Evolutionary conservation across 2,329 filamentous ascomycete genomes (phyloP).

Genomic region (Microdochium trichocladiopsis): DNA sequence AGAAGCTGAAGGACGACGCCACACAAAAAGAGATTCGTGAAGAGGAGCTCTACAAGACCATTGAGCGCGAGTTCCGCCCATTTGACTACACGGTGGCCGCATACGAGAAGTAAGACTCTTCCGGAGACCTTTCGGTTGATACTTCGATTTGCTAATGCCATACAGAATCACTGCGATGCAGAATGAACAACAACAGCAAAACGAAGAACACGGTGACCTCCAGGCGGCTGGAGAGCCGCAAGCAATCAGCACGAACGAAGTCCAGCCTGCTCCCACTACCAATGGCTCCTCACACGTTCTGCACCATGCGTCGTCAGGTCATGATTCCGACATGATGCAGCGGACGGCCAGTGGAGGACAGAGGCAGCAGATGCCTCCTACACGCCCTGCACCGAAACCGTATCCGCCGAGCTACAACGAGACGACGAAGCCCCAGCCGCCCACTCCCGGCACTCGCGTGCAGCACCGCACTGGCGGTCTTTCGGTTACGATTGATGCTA

Average conservation of each 20-base stretch:
- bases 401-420: background rate
- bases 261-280: conserved; percentile 27
- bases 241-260: conserved; percentile 45
- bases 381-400: conserved; percentile 4
- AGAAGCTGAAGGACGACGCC: conserved; percentile 86
- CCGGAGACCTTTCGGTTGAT: background rate
- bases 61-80: conserved; percentile 86
- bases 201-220: conserved; percentile 4
- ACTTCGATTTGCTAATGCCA: background rate
- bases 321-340: conserved; percentile 3
- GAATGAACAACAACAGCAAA: conserved; percentile 13
- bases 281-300: conserved; percentile 12
- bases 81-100: conserved; percentile 89
- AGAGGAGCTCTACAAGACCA: conserved; percentile 89
- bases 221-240: conserved; percentile 24
- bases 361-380: conserved; percentile 8
- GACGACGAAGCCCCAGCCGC: background rate
- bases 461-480: conserved; percentile 75
- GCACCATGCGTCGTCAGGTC: conserved; percentile 6
- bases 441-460: background rate
- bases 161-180: conserved; percentile 27
- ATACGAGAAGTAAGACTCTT: conserved; percentile 58
- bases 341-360: conserved; percentile 6
- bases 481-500: conserved; percentile 84
- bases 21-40: conserved; percentile 92